A percentile compares a stretch with the other conserved stretches of the same genome.
Conservation (phyloP, 2,329 filamentous ascomycete genomes). For the Dothidotthia symphoricarpi region DNA sequence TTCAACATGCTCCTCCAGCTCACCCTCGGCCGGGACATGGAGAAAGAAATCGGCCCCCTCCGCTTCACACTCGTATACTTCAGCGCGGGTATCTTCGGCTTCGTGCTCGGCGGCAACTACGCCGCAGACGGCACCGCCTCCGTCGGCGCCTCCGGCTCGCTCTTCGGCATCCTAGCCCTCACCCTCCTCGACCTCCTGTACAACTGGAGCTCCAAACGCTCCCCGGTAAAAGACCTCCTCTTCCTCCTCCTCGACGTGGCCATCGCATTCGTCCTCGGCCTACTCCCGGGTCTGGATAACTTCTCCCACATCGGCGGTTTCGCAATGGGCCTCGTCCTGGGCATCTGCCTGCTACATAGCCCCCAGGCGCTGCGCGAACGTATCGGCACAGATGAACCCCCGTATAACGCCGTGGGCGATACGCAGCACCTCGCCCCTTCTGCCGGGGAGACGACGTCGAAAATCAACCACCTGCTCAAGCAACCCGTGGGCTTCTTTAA, state of each 20-base stretch:
- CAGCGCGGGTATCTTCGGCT: slow-evolving; percentile 89
- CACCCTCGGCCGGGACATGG: slow-evolving; percentile 88
- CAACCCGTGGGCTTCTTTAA: slow-evolving; percentile 75
- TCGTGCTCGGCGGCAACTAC: slow-evolving; percentile 92
- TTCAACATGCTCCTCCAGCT: slow-evolving; percentile 94
- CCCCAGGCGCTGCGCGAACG: slow-evolving; percentile 75
- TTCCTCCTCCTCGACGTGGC: slow-evolving; percentile 83
- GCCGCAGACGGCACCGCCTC: slow-evolving; percentile 78
- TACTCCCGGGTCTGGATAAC: slow-evolving; percentile 92
- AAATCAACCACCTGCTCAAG: slow-evolving; percentile 48
- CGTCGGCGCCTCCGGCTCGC: slow-evolving; percentile 78
- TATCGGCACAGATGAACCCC: slow-evolving; percentile 66
- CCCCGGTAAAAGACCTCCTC: slow-evolving; percentile 77
- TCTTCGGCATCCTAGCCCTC: slow-evolving; percentile 90
- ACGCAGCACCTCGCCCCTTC: slow-evolving; percentile 20
- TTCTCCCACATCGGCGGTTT: slow-evolving; percentile 97
- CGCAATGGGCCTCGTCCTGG: slow-evolving; percentile 83
- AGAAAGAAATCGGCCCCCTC: slow-evolving; percentile 81
- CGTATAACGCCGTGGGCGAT: slow-evolving; percentile 64
- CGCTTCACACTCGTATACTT: slow-evolving; percentile 90
- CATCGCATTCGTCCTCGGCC: slow-evolving; percentile 87
- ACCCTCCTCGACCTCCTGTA: slow-evolving; percentile 87
- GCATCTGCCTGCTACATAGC: slow-evolving; percentile 83
- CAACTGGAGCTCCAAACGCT: slow-evolving; percentile 77
- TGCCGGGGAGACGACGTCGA: slow-evolving; percentile 10